Conservation (phyloP, 2,329 filamentous ascomycete genomes). For the Fusarium subtropicale region DNA sequence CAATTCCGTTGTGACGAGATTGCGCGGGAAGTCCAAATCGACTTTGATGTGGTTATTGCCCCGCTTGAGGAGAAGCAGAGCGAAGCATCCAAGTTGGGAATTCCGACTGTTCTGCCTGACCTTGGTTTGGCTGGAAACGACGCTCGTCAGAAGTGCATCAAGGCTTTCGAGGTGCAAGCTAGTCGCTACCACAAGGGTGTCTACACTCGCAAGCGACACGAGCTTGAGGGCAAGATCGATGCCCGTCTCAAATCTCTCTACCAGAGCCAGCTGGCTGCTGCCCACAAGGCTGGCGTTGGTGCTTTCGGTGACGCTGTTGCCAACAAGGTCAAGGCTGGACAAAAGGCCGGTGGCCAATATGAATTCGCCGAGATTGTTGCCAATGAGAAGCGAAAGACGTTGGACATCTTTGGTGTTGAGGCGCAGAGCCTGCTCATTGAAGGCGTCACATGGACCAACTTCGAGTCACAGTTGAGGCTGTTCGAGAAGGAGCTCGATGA, state of each 20-base stretch:
- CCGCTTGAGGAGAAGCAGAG: constrained; percentile 90
- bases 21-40: constrained; percentile 83
- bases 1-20: constrained; percentile 99
- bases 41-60: constrained; percentile 82
- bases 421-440: constrained; percentile 80
- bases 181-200: constrained; percentile 97
- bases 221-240: constrained; percentile 89
- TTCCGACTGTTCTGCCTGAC: constrained; percentile 76
- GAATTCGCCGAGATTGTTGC: constrained; percentile 96
- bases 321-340: constrained; percentile 87
- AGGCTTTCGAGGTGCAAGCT: constrained; percentile 89
- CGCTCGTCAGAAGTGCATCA: constrained; percentile 78
- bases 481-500: constrained; percentile 94
- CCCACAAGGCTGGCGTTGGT: constrained; percentile 87
- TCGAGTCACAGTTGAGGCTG: constrained; percentile 79
- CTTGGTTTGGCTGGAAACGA: constrained; percentile 79
- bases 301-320: constrained; percentile 90
- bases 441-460: constrained; percentile 88
- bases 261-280: constrained; percentile 85
- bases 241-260: constrained; percentile 88
- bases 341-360: constrained; percentile 90
- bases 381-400: constrained; percentile 79
- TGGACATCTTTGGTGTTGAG: constrained; percentile 80
- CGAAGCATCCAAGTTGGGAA: constrained; percentile 78
- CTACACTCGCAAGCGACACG: constrained; percentile 84